Conservation (phyloP, 2,329 filamentous ascomycete species). For the Mollisia scopiformis region DNA sequence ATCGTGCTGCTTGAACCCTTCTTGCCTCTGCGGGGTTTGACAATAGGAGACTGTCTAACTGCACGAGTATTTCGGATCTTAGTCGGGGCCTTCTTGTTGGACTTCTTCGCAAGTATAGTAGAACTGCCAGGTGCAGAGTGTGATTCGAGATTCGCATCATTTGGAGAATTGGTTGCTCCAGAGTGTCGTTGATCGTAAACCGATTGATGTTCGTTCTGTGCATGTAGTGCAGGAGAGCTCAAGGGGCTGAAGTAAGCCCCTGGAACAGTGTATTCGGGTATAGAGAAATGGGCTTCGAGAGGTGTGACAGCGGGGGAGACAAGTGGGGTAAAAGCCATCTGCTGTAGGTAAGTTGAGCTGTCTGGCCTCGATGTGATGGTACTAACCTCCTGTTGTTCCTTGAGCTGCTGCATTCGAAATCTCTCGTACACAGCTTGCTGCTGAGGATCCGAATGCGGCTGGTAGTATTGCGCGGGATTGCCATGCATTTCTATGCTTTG, state of each 20-base stretch:
- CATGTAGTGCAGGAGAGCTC: slow-evolving; percentile 78
- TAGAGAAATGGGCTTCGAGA: slow-evolving; percentile 68
- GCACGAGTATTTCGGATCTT: slow-evolving; percentile 33
- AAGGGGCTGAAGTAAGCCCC: slow-evolving; percentile 81
- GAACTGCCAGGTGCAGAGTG: slow-evolving; percentile 31
- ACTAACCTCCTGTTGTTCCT: slow-evolving; percentile 65
- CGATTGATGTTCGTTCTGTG: slow-evolving; percentile 60
- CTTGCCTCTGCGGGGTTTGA: slow-evolving; percentile 45
- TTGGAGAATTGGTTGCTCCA: slow-evolving; percentile 38
- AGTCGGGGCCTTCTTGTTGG: slow-evolving; percentile 28
- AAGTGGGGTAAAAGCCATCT: slow-evolving; percentile 79
- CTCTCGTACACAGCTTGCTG: slow-evolving; percentile 67
- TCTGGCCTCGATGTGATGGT: neutral
- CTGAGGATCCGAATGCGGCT: slow-evolving; percentile 51
- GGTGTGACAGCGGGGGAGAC: slow-evolving; percentile 86
- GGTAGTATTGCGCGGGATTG: slow-evolving; percentile 59
- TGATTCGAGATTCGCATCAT: slow-evolving; percentile 33
- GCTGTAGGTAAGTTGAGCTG: slow-evolving; percentile 12
- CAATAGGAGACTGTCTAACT: slow-evolving; percentile 43
- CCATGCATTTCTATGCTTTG: slow-evolving; percentile 78
- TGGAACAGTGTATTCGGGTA: slow-evolving; percentile 58
- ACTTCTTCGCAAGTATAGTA: slow-evolving; percentile 24
- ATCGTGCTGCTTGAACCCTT: slow-evolving; percentile 45
- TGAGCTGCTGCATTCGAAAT: slow-evolving; percentile 59
- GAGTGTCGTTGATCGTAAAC: slow-evolving; percentile 42